These are phyloP conservation scores for Paraphaeosphaeria sporulosa DNA, from an alignment of 2,329 filamentous ascomycete genomes.

Conservation along the genomic window DNA sequence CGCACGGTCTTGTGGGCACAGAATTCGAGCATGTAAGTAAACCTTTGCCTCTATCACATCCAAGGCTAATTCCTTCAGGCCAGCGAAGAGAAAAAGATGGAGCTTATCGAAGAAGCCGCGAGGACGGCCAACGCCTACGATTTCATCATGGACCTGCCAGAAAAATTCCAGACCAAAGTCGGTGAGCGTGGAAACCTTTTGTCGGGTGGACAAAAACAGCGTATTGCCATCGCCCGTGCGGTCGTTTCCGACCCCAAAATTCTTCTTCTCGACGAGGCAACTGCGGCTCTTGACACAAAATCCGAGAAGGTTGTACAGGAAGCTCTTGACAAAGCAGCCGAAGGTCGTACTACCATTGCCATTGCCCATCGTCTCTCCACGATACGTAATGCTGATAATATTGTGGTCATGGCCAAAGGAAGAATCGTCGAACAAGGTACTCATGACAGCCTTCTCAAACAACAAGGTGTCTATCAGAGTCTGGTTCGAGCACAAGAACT, in stretches of 20 bases:
- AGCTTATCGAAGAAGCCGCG: constrained; percentile 80
- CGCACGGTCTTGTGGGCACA: constrained; percentile 89
- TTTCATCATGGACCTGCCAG: constrained; percentile 81
- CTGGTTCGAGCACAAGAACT: constrained; percentile 85
- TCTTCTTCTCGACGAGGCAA: constrained; percentile 92
- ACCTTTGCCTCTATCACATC: background rate
- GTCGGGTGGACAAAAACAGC: constrained; percentile 95
- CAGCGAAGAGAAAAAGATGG: constrained; percentile 70
- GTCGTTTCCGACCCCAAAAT: constrained; percentile 92
- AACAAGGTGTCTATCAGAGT: constrained; percentile 77
- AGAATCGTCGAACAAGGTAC: constrained; percentile 91
- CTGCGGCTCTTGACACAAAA: constrained; percentile 90
- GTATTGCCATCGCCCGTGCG: constrained; percentile 91
- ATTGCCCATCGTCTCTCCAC: constrained; percentile 96
- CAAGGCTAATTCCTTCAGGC: constrained; percentile 15
- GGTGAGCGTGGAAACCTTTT: constrained; percentile 92
- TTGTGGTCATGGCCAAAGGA: constrained; percentile 88
- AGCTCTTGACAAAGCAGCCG: constrained; percentile 83
- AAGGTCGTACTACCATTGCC: constrained; percentile 90
- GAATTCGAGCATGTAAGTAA: constrained; percentile 68
- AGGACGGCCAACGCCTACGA: constrained; percentile 94
- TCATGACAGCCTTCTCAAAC: constrained; percentile 79
- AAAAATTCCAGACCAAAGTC: constrained; percentile 94
- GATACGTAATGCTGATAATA: constrained; percentile 93
- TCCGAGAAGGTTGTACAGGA: constrained; percentile 95